Evolutionary conservation across 345 rosid species (phyloP).

Genomic region (Citrus cavaleriei): DNA sequence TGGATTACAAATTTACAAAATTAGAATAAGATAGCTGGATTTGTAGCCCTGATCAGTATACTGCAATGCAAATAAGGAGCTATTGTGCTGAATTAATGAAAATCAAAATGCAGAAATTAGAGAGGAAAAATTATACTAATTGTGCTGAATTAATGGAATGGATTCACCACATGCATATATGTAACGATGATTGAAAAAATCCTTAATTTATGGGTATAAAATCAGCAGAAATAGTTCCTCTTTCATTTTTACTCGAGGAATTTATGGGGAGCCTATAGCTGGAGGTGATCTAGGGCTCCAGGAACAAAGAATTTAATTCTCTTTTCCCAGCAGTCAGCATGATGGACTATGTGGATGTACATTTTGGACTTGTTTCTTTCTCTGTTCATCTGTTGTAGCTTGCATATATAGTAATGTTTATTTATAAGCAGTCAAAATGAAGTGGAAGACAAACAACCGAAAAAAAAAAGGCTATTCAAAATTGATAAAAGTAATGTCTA

Average conservation of each 20-base stretch:
- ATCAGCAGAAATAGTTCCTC: background rate
- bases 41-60: too few relatives aligned
- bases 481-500: background rate
- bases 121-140: too few relatives aligned
- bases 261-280: background rate
- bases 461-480: background rate
- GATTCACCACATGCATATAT: background rate
- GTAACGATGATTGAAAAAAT: background rate
- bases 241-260: background rate
- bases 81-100: too few relatives aligned
- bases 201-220: background rate
- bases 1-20: too few relatives aligned
- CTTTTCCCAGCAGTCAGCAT: too few relatives aligned
- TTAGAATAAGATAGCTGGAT: too few relatives aligned
- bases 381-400: background rate
- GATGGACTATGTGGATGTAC: too few relatives aligned
- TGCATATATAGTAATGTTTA: background rate
- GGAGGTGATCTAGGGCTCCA: background rate
- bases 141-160: too few relatives aligned
- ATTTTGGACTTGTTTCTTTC: background rate
- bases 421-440: background rate
- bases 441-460: background rate
- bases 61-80: too few relatives aligned
- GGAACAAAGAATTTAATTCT: background rate
- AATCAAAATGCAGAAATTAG: too few relatives aligned